These are phyloP conservation scores for Sporothrix dimorphospora DNA, from an alignment of 2,329 filamentous ascomycete genomes.

Conservation along the genomic window DNA sequence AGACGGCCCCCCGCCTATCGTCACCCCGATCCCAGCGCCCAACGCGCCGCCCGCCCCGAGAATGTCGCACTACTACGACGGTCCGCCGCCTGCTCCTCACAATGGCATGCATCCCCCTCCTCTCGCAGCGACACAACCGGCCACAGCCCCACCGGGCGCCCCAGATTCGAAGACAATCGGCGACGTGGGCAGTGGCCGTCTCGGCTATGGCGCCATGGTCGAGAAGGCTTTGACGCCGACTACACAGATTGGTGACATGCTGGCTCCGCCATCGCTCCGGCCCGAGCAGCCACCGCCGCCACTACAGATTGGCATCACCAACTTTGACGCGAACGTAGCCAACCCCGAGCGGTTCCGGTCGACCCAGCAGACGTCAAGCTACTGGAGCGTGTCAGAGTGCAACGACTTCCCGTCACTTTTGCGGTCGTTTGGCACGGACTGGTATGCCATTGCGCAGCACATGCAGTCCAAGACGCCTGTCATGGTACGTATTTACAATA, in stretches of 20 bases:
- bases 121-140: neutral
- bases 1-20: neutral
- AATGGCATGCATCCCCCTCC: conserved; percentile 29
- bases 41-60: conserved; percentile 37
- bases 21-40: conserved; percentile 28
- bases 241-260: conserved; percentile 53
- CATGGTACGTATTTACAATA: conserved; percentile 57
- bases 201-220: conserved; percentile 16
- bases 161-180: neutral
- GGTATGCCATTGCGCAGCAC: conserved; percentile 71
- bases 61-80: conserved; percentile 31
- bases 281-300: conserved; percentile 55
- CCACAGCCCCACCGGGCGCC: neutral
- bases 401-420: conserved; percentile 75
- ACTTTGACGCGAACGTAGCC: conserved; percentile 54
- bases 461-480: conserved; percentile 84
- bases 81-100: conserved; percentile 33
- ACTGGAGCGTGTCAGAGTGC: conserved; percentile 84
- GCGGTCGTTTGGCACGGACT: conserved; percentile 77
- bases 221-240: conserved; percentile 22
- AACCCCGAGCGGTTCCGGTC: conserved; percentile 49
- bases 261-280: conserved; percentile 60
- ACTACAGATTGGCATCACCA: conserved; percentile 51
- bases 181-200: neutral
- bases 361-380: conserved; percentile 70